Evolutionary conservation across 2,329 filamentous ascomycete species (phyloP).

Genomic region (Eutypella sp.): DNA sequence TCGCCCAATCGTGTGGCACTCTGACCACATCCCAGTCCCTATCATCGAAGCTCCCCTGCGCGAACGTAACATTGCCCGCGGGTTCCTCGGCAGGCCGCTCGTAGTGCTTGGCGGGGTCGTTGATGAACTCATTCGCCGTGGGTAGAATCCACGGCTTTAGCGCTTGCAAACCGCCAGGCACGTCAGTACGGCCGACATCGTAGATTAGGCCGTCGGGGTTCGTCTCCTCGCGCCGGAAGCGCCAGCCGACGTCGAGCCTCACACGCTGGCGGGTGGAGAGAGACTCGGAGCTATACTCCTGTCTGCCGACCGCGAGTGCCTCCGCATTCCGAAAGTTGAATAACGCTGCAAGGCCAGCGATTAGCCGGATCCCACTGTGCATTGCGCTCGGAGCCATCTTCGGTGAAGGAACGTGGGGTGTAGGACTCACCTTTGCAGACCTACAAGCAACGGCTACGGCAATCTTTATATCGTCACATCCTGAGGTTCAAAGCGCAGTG

Average conservation of each 20-base stretch:
- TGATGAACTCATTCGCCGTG: constrained; percentile 36
- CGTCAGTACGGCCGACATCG: constrained; percentile 15
- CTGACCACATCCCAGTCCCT: constrained; percentile 34
- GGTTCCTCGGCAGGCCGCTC: constrained; percentile 26
- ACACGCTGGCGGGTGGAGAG: constrained; percentile 16
- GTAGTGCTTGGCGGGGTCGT: constrained; percentile 21
- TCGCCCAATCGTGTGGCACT: constrained; percentile 46
- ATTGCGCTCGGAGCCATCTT: too few species aligned
- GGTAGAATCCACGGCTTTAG: constrained; percentile 39
- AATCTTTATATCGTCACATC: too few species aligned
- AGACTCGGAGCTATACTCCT: background rate
- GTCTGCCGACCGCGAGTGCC: background rate
- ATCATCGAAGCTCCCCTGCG: constrained; percentile 33
- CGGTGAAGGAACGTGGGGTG: too few species aligned
- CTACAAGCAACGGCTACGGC: too few species aligned
- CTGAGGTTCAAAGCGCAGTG: too few species aligned
- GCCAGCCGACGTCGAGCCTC: constrained; percentile 33
- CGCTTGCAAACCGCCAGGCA: constrained; percentile 8
- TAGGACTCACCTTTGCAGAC: too few species aligned
- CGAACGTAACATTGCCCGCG: constrained; percentile 26
- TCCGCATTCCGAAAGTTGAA: background rate
- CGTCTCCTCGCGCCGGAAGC: constrained; percentile 30
- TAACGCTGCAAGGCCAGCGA: too few species aligned
- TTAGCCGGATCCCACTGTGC: too few species aligned
- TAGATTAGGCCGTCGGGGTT: constrained; percentile 32